Base-by-base conservation (phyloP, 2,329 filamentous ascomycete species). In the Periconia sp. region DNA sequence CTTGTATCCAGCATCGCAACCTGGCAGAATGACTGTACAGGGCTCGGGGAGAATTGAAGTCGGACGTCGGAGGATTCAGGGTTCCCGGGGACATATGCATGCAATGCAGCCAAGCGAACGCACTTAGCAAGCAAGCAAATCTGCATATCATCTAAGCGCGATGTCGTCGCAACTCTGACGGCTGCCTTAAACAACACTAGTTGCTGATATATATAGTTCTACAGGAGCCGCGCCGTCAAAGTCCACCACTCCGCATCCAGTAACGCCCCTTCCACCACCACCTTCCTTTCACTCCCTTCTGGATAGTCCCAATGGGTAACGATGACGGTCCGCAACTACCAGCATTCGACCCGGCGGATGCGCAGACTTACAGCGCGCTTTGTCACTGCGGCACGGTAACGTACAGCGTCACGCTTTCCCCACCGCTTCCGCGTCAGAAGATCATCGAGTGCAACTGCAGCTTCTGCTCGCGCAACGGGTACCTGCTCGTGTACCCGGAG, bases 331-430 rank as follows among this genome's bases (percentile, higher is more conserved):
- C 50, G 16, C 30, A 48, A 4, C 39, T 59, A 9, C 46, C 52
- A 8, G 8, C 43, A 3, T 59, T 56, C 32, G 52, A 61, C 30
- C 23, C 52, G 12, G 35, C 44, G 4, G 52, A 62, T 13, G 34
- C 42, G 17, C 35, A 56, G 35, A 76, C 72, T 1, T 80, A 82
- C 60, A 62, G 73, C 32, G 77, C 70, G 9, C 74, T 73, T 41
- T 82, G 78, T 50, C 78, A 82, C 57, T 82, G 79, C 61, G 78
- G 78, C 31, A 72, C 72, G 39, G 71, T 82, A 46, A 65, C 72
- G 46, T 77, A 79, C 54, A 68, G 71, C 11, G 66, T 79, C 19
- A 73, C 70, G 15, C 69, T 82, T 31, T 75, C 74, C 21, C 77
- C 78, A 17, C 73, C 77, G 18, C 66, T 81, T 19, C 67, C 73